phyloP scores from a whole-genome alignment of 495 filamentous ascomycete genomes.

The Hypoxylon fragiforme region DNA sequence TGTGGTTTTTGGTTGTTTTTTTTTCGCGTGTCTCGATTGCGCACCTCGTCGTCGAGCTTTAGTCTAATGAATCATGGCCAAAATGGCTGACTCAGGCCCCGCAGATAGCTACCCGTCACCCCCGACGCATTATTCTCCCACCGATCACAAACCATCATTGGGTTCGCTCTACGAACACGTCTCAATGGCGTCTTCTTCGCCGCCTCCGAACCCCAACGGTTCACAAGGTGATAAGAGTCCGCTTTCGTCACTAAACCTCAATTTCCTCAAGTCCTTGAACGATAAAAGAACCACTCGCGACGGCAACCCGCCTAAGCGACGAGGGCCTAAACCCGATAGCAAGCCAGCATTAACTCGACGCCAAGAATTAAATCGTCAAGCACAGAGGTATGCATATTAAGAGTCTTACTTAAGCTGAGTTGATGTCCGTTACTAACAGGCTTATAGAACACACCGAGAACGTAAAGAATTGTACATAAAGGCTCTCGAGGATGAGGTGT shows the following conservation, averaged over 20 bases:
- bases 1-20: too few relatives aligned
- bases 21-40: constrained; percentile 2
- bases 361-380: constrained; percentile 94
- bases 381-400: constrained; percentile 72
- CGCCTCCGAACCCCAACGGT: constrained; percentile 40
- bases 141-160: constrained; percentile 39
- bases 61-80: constrained; percentile 27
- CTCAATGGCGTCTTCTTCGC: constrained; percentile 49
- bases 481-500: constrained; percentile 85
- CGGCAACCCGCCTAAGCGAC: constrained; percentile 82
- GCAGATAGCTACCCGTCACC: constrained; percentile 47
- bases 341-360: constrained; percentile 91
- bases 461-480: constrained; percentile 96
- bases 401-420: background rate
- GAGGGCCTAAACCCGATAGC: constrained; percentile 95
- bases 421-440: constrained; percentile 11
- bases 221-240: constrained; percentile 53
- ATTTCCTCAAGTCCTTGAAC: constrained; percentile 61
- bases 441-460: constrained; percentile 81
- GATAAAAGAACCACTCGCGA: constrained; percentile 71
- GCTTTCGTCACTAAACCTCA: constrained; percentile 56
- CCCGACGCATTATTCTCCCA: constrained; percentile 41
- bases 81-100: constrained; percentile 33
- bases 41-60: constrained; percentile 12
- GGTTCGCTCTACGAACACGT: constrained; percentile 41